Evolutionary conservation across 129 eudicot genomes (phyloP).

Genomic region (Glebionis coronaria): DNA sequence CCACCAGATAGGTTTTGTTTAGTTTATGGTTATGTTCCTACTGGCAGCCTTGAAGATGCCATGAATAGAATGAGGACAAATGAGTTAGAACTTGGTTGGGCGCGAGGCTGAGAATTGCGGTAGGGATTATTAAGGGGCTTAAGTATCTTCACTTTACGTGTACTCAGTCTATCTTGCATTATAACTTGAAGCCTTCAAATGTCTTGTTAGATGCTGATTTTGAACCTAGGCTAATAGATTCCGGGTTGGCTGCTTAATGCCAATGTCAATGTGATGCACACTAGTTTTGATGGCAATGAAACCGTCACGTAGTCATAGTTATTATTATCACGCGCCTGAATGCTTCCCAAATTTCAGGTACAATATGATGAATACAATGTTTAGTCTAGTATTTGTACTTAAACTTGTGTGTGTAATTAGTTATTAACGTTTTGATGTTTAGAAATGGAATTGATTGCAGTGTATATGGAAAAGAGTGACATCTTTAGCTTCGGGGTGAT

Average conservation of each 20-base stretch:
- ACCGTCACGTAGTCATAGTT: not conserved
- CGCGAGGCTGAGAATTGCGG: constrained; percentile 63
- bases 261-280: constrained; percentile 26
- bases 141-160: constrained; percentile 65
- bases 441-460: not conserved
- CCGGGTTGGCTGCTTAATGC: too few species aligned
- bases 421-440: too few species aligned
- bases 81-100: constrained; percentile 62
- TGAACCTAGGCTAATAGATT: constrained; percentile 73
- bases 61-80: constrained; percentile 48
- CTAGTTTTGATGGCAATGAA: constrained; percentile 19
- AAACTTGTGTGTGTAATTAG: too few species aligned
- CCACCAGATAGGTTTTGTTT: constrained; percentile 44
- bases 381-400: too few species aligned
- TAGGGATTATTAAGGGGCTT: constrained; percentile 74
- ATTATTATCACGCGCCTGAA: constrained; percentile 56
- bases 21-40: constrained; percentile 72
- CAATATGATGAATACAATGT: not conserved
- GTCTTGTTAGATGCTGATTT: constrained; percentile 70
- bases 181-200: constrained; percentile 74
- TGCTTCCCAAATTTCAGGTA: constrained; percentile 66
- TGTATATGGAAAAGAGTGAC: constrained; percentile 80
- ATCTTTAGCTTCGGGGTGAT: constrained; percentile 85
- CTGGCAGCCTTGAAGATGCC: constrained; percentile 73
- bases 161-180: constrained; percentile 52